A percentile compares a stretch with the other conserved stretches of the same genome.
Evolutionary conservation across 805 yeast genomes (phyloP).

Genomic region (Candida corydali): DNA sequence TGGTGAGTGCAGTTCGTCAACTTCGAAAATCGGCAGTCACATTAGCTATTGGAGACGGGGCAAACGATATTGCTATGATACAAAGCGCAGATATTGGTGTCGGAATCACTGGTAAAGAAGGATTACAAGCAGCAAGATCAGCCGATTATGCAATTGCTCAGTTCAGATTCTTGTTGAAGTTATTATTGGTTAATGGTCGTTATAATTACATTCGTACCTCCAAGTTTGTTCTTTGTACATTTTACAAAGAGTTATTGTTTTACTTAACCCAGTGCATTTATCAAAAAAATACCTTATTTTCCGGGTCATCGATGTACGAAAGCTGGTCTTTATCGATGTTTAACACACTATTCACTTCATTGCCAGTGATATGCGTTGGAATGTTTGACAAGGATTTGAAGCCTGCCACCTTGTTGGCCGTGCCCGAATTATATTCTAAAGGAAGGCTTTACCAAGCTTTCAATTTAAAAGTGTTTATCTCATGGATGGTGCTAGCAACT

Average conservation of each 20-base stretch:
- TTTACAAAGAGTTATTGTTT: slow-evolving; percentile 88
- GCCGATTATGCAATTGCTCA: slow-evolving; percentile 96
- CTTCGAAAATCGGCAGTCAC: slow-evolving; percentile 70
- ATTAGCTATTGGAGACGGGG: slow-evolving; percentile 97
- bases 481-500: slow-evolving; percentile 78
- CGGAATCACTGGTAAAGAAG: slow-evolving; percentile 97
- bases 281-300: slow-evolving; percentile 81
- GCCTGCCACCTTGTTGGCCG: slow-evolving; percentile 84
- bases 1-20: slow-evolving; percentile 81
- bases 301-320: slow-evolving; percentile 92
- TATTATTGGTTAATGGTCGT: slow-evolving; percentile 89
- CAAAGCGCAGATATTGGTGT: slow-evolving; percentile 97
- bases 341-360: slow-evolving; percentile 90
- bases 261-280: slow-evolving; percentile 84
- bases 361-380: slow-evolving; percentile 91
- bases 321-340: slow-evolving; percentile 97
- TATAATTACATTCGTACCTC: slow-evolving; percentile 91
- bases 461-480: slow-evolving; percentile 61
- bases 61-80: slow-evolving; percentile 98
- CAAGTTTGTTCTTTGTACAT: slow-evolving; percentile 88
- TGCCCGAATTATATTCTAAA: slow-evolving; percentile 80
- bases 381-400: slow-evolving; percentile 88
- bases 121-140: slow-evolving; percentile 92
- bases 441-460: slow-evolving; percentile 77
- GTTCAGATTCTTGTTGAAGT: slow-evolving; percentile 76